Evolutionary conservation across 352 stramenopile species (phyloP), one percentile per base, ranked within the genome.

Genomic region (Blastocystis sp.): DNA sequence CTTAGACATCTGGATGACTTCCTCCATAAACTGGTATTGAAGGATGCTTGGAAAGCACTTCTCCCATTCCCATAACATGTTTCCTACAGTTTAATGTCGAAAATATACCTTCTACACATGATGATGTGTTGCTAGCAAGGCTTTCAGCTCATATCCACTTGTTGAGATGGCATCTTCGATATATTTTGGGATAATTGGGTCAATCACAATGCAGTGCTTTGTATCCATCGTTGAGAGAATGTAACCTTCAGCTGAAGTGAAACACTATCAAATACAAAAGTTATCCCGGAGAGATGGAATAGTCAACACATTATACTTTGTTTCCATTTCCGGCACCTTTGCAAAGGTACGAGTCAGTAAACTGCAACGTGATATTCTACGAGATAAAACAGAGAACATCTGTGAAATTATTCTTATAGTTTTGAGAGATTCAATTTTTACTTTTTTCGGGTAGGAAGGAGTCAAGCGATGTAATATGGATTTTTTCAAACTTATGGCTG

Each of bases 271-370:
- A 8, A 5, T 30, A 85, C 73, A 53, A 13, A 85, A 85, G 53
- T 66, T 85, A 34, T 85, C 73, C 50, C 24, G 65, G 24, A 85
- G 56, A 66, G 11, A 64, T 24, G 73, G 73, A 85, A 85, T 85
- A 0, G 73, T 85, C 16, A 85, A 39, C 20, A 85, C 73, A 43
- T 85, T 85, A 55, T 85, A 85, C 53, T 68, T 85, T 7, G 73
- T 85, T 2, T 20, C 30, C 13, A 47, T 45, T 30, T n/a, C 4
- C 1, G 73, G 0, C 5, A 30, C 26, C 16, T 45, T 43, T 3
- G 73, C 26, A 53, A 85, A 85, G 16, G 20, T 16, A 13, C 73
- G 73, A 37, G 68, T 55, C 18, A 50, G 20, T 20, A 9, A 45
- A 39, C 37, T 78, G 66, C 66, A 50, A n/a, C 30, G 18, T 26